These are phyloP conservation scores for Ophiognomonia clavigignenti-juglandacearum DNA, from an alignment of 2,329 filamentous ascomycete species.

Conservation along the genomic window DNA sequence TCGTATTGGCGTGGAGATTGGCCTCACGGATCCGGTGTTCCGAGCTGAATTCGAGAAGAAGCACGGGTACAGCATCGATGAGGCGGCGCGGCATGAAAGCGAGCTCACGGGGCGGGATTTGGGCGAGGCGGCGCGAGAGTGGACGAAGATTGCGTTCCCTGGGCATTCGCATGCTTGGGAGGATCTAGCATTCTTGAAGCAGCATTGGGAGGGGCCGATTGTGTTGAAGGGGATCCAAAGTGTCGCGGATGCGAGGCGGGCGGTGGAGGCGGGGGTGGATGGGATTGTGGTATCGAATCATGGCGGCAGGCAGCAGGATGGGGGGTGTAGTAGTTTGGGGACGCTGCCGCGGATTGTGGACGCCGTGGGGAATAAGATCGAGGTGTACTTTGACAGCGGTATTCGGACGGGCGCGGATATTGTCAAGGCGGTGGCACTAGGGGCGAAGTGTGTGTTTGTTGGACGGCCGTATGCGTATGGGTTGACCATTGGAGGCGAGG, in stretches of 20 bases:
- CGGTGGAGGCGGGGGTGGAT: slow-evolving; percentile 56
- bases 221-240: slow-evolving; percentile 68
- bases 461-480: slow-evolving; percentile 35
- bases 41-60: slow-evolving; percentile 1
- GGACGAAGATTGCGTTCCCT: slow-evolving; percentile 53
- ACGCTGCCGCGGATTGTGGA: slow-evolving; percentile 28
- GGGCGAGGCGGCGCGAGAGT: slow-evolving; percentile 49
- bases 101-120: slow-evolving; percentile 43
- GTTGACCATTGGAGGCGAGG: slow-evolving; percentile 11
- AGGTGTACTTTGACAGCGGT: slow-evolving; percentile 62
- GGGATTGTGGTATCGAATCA: slow-evolving; percentile 69
- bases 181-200: slow-evolving; percentile 62
- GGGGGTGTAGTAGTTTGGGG: slow-evolving; percentile 10
- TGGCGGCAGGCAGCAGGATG: slow-evolving; percentile 41
- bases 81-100: slow-evolving; percentile 35
- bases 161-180: slow-evolving; percentile 57
- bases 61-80: slow-evolving; percentile 19
- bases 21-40: slow-evolving; percentile 13
- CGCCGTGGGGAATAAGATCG: slow-evolving; percentile 52
- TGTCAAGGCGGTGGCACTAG: slow-evolving; percentile 61
- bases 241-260: slow-evolving; percentile 55
- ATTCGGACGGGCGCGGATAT: slow-evolving; percentile 62
- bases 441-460: slow-evolving; percentile 59
- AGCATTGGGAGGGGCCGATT: slow-evolving; percentile 50
- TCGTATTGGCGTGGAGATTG: slow-evolving; percentile 13